These are phyloP conservation scores for Colletotrichum sp. DNA, from an alignment of 2,329 filamentous ascomycete species.

Conservation along the genomic window DNA sequence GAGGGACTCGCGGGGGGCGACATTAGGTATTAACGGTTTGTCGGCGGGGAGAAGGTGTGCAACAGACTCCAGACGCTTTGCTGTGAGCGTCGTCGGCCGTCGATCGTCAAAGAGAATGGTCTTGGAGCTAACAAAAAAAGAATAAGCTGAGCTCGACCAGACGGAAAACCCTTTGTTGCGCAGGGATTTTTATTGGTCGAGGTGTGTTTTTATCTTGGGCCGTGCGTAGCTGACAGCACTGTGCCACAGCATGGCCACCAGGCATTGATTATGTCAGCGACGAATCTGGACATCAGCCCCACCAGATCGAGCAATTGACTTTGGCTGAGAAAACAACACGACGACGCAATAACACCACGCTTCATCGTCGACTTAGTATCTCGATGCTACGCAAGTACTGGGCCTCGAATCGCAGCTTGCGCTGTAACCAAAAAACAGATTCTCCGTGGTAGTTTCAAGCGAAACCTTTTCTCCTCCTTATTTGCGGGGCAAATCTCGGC, in stretches of 20 bases:
- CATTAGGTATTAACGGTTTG: constrained; percentile 9
- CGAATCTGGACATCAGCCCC: not conserved
- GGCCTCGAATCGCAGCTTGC: accelerated
- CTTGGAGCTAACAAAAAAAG: not conserved
- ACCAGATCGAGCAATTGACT: not conserved
- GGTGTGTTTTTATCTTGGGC: not conserved
- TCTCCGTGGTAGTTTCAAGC: not conserved
- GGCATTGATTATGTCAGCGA: not conserved
- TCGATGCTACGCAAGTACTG: not conserved
- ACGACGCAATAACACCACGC: accelerated
- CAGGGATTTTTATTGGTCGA: constrained; percentile 24
- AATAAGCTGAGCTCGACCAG: not conserved
- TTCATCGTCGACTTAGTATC: not conserved
- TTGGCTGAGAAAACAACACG: not conserved
- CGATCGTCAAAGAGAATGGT: not conserved
- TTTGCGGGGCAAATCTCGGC: not conserved
- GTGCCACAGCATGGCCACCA: not conserved
- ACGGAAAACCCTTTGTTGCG: constrained; percentile 24
- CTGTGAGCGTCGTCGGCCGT: constrained; percentile 1
- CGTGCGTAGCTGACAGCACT: not conserved
- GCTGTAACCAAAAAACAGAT: accelerated
- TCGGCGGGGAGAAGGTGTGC: not conserved
- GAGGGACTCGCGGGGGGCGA: not conserved
- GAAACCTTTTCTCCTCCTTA: not conserved
- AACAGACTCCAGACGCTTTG: not conserved